Conservation (phyloP, 768 basidiomycete species). For the Filobasidium floriforme region DNA sequence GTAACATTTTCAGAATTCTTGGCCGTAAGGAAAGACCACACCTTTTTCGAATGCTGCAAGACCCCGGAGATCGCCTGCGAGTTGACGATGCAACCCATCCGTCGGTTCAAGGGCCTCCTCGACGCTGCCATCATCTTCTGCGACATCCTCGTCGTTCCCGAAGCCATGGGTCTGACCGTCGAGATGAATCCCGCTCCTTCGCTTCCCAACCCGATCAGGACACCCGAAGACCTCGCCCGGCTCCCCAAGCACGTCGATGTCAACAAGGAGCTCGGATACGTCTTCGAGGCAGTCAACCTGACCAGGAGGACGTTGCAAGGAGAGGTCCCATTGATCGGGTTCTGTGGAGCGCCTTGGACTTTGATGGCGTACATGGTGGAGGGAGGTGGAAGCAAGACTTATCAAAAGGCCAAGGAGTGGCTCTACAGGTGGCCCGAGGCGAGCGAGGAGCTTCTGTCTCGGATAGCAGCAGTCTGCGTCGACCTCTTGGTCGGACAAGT, state of each 20-base stretch:
- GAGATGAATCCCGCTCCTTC: constrained; percentile 86
- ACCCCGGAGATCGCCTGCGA: constrained; percentile 81
- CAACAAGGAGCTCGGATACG: constrained; percentile 73
- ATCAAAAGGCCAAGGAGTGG: constrained; percentile 90
- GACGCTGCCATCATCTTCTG: constrained; percentile 98
- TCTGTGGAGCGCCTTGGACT: constrained; percentile 97
- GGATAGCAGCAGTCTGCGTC: constrained; percentile 81
- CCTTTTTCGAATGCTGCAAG: constrained; percentile 92
- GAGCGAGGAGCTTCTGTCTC: constrained; percentile 65
- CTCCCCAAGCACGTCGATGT: constrained; percentile 63
- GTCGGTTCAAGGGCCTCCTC: constrained; percentile 72
- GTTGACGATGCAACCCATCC: constrained; percentile 88
- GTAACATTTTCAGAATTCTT: constrained; percentile 63
- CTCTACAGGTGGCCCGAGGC: constrained; percentile 80
- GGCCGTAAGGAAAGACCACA: constrained; percentile 71
- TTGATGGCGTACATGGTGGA: constrained; percentile 98
- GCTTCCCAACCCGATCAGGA: constrained; percentile 77
- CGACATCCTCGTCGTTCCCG: constrained; percentile 95
- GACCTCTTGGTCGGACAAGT: constrained; percentile 88
- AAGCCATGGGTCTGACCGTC: constrained; percentile 81
- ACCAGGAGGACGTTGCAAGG: constrained; percentile 74
- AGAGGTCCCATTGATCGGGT: constrained; percentile 90
- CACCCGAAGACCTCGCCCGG: constrained; percentile 63
- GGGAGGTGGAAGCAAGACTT: constrained; percentile 83
- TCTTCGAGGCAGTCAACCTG: constrained; percentile 81